Evolutionary conservation across 441 rosid species (phyloP).

Genomic region (Jatropha podagrica): DNA sequence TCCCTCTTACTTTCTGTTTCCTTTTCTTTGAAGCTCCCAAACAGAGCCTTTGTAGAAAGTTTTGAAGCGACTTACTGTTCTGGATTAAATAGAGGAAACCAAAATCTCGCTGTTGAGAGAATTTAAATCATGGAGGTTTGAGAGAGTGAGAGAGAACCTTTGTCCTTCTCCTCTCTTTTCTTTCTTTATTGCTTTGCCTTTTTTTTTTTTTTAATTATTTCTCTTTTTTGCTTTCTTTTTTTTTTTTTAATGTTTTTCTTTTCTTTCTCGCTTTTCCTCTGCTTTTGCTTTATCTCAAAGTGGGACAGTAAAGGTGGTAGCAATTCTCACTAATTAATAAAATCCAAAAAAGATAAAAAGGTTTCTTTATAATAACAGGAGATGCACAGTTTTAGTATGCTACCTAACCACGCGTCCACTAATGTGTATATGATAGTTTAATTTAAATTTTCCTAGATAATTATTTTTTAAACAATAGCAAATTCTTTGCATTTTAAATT

Average conservation of each 20-base stretch:
- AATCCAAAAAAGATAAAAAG: conserved; percentile 7
- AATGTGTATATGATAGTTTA: background rate
- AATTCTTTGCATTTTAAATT: no score
- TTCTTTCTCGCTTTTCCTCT: conserved; percentile 50
- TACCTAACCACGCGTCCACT: conserved; percentile 13
- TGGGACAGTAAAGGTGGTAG: conserved; percentile 68
- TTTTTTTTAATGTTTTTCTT: conserved; percentile 26
- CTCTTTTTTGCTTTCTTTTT: conserved; percentile 25
- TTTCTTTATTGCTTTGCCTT: conserved; percentile 21
- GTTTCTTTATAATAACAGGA: conserved; percentile 28
- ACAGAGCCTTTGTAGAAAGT: conserved; percentile 48
- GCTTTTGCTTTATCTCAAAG: conserved; percentile 97
- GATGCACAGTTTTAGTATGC: conserved; percentile 28
- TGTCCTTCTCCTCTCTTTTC: conserved; percentile 34
- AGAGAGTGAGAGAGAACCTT: conserved; percentile 28
- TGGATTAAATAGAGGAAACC: conserved; percentile 41
- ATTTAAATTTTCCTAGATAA: no score
- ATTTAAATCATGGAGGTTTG: conserved; percentile 62
- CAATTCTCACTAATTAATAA: conserved; percentile 46
- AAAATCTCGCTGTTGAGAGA: conserved; percentile 30
- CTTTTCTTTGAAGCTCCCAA: conserved; percentile 37
- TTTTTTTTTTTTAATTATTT: conserved; percentile 22
- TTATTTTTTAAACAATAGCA: no score
- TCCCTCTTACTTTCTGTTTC: conserved; percentile 10
- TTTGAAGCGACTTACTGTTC: conserved; percentile 38